phyloP scores from a whole-genome alignment of 441 rosid genomes.

The Kokia cookei region DNA sequence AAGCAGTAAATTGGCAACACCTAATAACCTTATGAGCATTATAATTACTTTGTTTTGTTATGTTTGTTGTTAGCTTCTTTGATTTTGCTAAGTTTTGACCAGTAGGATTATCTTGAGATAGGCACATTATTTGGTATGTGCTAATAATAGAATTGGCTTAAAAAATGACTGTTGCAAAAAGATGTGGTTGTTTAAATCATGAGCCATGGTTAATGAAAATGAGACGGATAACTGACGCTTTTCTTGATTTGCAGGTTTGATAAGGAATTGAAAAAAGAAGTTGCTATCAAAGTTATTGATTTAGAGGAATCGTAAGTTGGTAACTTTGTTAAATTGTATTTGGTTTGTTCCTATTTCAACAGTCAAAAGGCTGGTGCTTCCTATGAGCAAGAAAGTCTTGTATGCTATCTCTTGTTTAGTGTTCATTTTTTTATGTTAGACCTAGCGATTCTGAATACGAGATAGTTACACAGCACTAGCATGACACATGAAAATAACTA shows the following conservation, averaged over 20 bases:
- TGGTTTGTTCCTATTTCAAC: slow-evolving; percentile 7
- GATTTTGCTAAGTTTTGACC: neutral
- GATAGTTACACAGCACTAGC: neutral
- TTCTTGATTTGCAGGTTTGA: slow-evolving; percentile 72
- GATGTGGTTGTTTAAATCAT: neutral
- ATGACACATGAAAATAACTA: neutral
- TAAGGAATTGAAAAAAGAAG: slow-evolving; percentile 86
- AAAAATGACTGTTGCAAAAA: neutral
- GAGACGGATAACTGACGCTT: slow-evolving; percentile 16
- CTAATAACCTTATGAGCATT: neutral
- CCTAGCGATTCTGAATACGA: neutral
- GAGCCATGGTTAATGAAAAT: neutral
- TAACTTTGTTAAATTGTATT: slow-evolving; percentile 1
- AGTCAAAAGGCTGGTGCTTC: neutral
- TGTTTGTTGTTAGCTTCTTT: neutral
- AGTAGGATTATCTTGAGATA: neutral
- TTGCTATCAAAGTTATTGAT: slow-evolving; percentile 98
- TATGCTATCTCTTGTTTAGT: neutral
- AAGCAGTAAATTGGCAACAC: neutral
- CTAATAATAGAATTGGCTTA: neutral
- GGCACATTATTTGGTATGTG: neutral
- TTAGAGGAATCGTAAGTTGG: slow-evolving; percentile 96
- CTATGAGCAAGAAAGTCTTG: neutral
- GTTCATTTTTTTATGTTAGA: neutral
- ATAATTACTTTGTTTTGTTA: neutral